Conservation (phyloP, 192 early-diverging fungal species). For the Coemansia sp. region DNA sequence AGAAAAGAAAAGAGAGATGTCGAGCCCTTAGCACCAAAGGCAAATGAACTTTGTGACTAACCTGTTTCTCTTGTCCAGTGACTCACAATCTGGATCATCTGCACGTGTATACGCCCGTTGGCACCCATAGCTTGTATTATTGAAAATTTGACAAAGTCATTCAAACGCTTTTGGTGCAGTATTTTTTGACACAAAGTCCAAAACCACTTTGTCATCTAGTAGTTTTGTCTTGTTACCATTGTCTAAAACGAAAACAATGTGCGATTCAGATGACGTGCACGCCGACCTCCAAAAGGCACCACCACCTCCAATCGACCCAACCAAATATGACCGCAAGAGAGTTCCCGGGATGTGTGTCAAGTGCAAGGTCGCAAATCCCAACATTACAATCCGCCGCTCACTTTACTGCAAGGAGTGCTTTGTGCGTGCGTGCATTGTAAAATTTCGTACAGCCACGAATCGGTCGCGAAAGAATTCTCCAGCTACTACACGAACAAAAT, state of each 20-base stretch:
- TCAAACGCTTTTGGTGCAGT: not conserved
- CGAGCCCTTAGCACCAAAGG: too few relatives aligned
- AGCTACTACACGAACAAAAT: conserved; percentile 48
- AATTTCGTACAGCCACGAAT: conserved; percentile 67
- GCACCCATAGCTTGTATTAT: not conserved
- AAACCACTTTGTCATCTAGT: not conserved
- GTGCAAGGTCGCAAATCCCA: conserved; percentile 70
- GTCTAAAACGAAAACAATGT: not conserved
- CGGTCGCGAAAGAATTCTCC: conserved; percentile 50
- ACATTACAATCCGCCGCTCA: conserved; percentile 65
- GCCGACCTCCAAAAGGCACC: not conserved
- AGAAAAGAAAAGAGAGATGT: not conserved
- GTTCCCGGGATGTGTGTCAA: conserved; percentile 64
- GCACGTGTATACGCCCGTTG: not conserved
- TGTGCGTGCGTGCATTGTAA: conserved; percentile 62
- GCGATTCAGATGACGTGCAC: not conserved
- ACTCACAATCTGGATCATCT: not conserved
- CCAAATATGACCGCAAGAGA: conserved; percentile 13
- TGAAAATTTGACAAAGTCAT: not conserved
- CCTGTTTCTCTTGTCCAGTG: not conserved
- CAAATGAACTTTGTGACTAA: too few relatives aligned
- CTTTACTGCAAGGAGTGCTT: conserved; percentile 87
- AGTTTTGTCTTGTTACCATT: not conserved
- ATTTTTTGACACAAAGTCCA: too few relatives aligned
- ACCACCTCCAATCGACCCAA: not conserved